Evolutionary conservation across 257 asterid genomes (phyloP).

Genomic region (Paulownia fortunei): DNA sequence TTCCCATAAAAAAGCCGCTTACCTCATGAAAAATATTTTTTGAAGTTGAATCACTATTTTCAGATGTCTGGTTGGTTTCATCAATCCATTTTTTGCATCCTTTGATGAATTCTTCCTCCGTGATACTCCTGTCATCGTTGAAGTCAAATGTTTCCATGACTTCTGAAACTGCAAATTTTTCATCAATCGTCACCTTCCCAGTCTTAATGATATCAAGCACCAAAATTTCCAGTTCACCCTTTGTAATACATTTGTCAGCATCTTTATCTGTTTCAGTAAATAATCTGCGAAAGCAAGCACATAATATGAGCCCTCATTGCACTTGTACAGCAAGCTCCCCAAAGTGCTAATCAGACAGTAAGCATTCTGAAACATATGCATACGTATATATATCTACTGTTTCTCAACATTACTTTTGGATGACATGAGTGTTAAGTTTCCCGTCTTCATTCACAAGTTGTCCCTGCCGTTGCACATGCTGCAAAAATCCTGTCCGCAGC

Average conservation of each 20-base stretch:
- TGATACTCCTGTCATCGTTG: slow-evolving; percentile 33
- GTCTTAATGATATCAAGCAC: slow-evolving; percentile 40
- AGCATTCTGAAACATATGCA: background rate
- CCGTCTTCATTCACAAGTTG: slow-evolving; percentile 44
- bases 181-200: slow-evolving; percentile 42
- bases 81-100: slow-evolving; percentile 56
- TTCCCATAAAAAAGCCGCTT: background rate
- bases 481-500: slow-evolving; percentile 39
- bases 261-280: slow-evolving; percentile 50
- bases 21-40: slow-evolving; percentile 46
- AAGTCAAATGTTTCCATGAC: slow-evolving; percentile 47
- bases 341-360: too few species aligned
- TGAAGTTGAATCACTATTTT: slow-evolving; percentile 23
- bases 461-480: slow-evolving; percentile 46
- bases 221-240: slow-evolving; percentile 45
- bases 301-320: background rate
- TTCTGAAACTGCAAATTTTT: slow-evolving; percentile 42
- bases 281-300: slow-evolving; percentile 41
- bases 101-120: slow-evolving; percentile 43
- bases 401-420: slow-evolving; percentile 33
- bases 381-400: background rate
- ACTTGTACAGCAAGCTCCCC: background rate
- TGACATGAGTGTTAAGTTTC: slow-evolving; percentile 39
- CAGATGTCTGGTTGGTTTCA: slow-evolving; percentile 35
- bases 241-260: slow-evolving; percentile 30